A percentile compares a stretch with the other conserved stretches of the same genome.
Evolutionary conservation across 805 yeast genomes (phyloP).

Genomic region (Lachancea nothofagi): DNA sequence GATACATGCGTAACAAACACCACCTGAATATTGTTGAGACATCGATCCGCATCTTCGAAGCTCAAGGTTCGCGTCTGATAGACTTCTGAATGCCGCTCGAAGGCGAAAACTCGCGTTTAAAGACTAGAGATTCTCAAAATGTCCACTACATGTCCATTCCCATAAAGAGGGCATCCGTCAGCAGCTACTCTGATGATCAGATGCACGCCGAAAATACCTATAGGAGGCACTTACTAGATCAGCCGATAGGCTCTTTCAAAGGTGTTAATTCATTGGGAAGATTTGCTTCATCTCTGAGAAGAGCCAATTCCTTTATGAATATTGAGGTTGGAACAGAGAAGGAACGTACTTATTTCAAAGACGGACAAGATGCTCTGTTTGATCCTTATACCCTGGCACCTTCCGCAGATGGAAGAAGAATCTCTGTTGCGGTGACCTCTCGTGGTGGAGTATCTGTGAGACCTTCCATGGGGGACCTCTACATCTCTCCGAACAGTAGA

Average conservation of each 20-base stretch:
- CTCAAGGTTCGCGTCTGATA: background rate
- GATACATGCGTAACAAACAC: too few species aligned
- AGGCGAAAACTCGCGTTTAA: constrained; percentile 6
- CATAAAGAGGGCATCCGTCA: constrained; percentile 17
- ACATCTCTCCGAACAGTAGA: constrained; percentile 6
- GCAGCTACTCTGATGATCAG: constrained; percentile 6
- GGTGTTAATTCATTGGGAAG: constrained; percentile 67
- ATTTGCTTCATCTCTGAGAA: constrained; percentile 70
- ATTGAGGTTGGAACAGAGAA: constrained; percentile 39
- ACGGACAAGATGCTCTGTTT: constrained; percentile 54
- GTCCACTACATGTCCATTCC: constrained; percentile 33
- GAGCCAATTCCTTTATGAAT: constrained; percentile 72
- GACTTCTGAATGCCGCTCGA: background rate
- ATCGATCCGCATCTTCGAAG: too few species aligned
- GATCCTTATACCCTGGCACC: constrained; percentile 70
- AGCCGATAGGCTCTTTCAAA: constrained; percentile 53
- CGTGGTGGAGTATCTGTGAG: constrained; percentile 22
- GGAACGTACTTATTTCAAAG: constrained; percentile 58
- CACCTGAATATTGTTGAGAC: too few species aligned
- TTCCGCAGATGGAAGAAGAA: constrained; percentile 53
- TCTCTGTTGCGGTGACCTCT: constrained; percentile 46
- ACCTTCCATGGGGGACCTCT: constrained; percentile 24
- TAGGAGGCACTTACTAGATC: constrained; percentile 38
- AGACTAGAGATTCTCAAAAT: constrained; percentile 9
- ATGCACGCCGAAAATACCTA: constrained; percentile 5